Base-by-base conservation (phyloP, 169 alveolate genomes). In the Plasmodium adleri region DNA sequence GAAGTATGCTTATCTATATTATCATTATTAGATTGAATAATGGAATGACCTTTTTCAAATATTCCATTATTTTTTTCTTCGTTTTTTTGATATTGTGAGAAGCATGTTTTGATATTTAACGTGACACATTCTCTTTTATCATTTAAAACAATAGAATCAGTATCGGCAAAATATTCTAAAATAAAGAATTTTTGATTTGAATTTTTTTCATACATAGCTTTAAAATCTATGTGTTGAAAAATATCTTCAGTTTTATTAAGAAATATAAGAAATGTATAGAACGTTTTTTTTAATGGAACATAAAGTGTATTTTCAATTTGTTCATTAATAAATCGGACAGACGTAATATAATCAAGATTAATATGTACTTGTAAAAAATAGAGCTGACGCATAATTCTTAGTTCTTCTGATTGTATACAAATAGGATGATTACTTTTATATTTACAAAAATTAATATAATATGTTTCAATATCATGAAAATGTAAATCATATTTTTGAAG, bases 121-220 rank as follows among this genome's bases (percentile, higher is more conserved):
- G 10, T 56, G 6, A 15, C 17, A 12, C 22, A 56, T 56, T 56
- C 63, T 62, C 67, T 39, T 13, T 60, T 60, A 1, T 68, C 72
- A 43, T 72, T 17, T 59, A 80, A 59, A 8, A 20, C 26, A 26
- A 80, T 56, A 56, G 60, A 67, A 60, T 72, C 50, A 49, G 54
- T 60, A 60, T 68, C 70, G 26, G 58, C 73, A 68, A 80, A 80
- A 80, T 80, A 68, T 62, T 80, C 90, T 72, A 80, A 20, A 50
- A 67, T 70, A 50, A 54, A 80, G 49, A 59, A 24, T 58, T 17
- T 60, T 10, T 59, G 6, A 15, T 10, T 45, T 54, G 50, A 67
- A 59, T 28, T 70, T 58, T 63, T 71, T 15, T 56, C 26, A 47
- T 80, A 52, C 13, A 80, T 10, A 22, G 8, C 24, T 26, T 52